Evolutionary conservation across 139 green algal genomes (phyloP).

Genomic region (Closterium sp.): DNA sequence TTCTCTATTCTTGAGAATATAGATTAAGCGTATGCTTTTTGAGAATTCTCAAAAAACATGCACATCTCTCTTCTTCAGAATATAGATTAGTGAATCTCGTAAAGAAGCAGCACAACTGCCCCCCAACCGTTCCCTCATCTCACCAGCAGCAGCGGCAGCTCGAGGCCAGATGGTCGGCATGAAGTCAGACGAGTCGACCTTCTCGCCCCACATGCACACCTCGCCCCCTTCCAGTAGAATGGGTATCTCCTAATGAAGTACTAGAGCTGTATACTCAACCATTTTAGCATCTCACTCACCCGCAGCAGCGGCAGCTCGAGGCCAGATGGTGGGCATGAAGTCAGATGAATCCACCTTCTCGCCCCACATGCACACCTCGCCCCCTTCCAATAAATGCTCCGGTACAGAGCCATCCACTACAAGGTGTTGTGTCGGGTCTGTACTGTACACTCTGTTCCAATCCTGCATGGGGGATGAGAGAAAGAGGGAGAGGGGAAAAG

Average conservation of each 20-base stretch:
- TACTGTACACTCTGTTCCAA: neutral
- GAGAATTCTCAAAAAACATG: too few species aligned
- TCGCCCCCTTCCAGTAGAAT: slow-evolving; percentile 16
- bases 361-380: too few species aligned
- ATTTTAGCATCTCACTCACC: too few species aligned
- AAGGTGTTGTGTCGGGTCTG: neutral
- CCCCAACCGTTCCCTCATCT: too few species aligned
- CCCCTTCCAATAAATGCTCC: neutral
- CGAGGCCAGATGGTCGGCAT: slow-evolving; percentile 45
- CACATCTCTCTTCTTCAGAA: too few species aligned
- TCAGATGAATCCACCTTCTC: slow-evolving; percentile 18
- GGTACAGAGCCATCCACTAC: neutral
- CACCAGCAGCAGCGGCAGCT: slow-evolving; percentile 37
- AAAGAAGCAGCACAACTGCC: too few species aligned
- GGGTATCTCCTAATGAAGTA: too few species aligned
- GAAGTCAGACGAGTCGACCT: slow-evolving; percentile 33
- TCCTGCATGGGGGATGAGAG: neutral
- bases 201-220: slow-evolving; percentile 56
- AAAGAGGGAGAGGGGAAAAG: neutral
- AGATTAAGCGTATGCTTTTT: too few species aligned
- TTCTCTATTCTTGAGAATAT: slow-evolving; percentile 19
- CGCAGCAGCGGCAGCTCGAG: neutral
- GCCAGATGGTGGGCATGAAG: neutral
- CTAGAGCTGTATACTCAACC: too few species aligned
- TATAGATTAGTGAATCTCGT: too few species aligned